These are phyloP conservation scores for Ascosphaera apis DNA, from an alignment of 2,329 filamentous ascomycete genomes.

Conservation along the genomic window DNA sequence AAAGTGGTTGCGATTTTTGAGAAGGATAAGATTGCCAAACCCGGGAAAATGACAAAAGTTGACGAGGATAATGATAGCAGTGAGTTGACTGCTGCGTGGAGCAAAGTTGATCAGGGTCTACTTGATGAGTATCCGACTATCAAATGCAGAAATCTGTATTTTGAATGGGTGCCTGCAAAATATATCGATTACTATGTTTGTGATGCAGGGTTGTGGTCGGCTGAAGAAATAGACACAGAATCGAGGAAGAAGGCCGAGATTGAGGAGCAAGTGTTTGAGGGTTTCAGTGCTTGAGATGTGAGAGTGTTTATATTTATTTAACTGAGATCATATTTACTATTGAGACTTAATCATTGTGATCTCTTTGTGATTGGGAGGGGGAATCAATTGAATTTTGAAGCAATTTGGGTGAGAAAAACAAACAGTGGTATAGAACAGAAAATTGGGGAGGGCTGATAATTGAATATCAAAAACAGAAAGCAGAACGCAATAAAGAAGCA, in stretches of 20 bases:
- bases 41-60: conserved; percentile 18
- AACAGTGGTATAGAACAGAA: too few relatives aligned
- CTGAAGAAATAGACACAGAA: conserved; percentile 6
- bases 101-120: not conserved
- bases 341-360: too few relatives aligned
- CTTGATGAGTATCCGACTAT: conserved; percentile 8
- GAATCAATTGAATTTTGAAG: too few relatives aligned
- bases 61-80: conserved; percentile 28
- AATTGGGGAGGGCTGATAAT: too few relatives aligned
- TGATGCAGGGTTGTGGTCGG: conserved; percentile 20
- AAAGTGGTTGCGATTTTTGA: conserved; percentile 33
- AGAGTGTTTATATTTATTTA: too few relatives aligned
- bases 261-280: conserved; percentile 5
- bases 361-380: too few relatives aligned
- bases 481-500: too few relatives aligned
- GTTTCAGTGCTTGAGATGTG: too few relatives aligned
- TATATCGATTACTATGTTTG: conserved; percentile 29
- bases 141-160: conserved; percentile 22
- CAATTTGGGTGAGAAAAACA: too few relatives aligned
- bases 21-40: conserved; percentile 35
- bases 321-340: too few relatives aligned
- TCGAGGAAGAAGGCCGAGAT: conserved; percentile 3
- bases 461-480: too few relatives aligned
- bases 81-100: conserved; percentile 22
- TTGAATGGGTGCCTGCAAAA: conserved; percentile 29